These are phyloP conservation scores for Pelargonium myrrhifolium DNA, from an alignment of 441 rosid species.

Conservation along the genomic window DNA sequence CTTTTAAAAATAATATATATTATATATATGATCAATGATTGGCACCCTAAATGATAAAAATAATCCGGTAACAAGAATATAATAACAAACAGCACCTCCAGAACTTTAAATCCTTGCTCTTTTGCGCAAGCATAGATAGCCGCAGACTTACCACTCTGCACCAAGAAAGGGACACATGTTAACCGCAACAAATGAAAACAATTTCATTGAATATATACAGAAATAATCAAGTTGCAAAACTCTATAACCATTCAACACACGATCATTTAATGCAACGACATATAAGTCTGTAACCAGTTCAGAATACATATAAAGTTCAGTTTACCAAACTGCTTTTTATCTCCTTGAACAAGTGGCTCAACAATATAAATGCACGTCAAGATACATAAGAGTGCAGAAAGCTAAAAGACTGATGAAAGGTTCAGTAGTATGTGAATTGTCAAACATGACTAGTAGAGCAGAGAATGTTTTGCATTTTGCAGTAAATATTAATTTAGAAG, in stretches of 20 bases:
- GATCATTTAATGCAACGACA: neutral
- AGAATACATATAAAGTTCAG: neutral
- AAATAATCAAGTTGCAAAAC: neutral
- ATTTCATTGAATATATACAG: conserved; percentile 3
- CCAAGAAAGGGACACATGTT: conserved; percentile 12
- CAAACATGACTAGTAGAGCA: neutral
- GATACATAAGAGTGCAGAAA: neutral
- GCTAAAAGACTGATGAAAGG: neutral
- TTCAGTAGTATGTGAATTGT: neutral
- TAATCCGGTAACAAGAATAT: conserved; percentile 14
- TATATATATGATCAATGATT: neutral
- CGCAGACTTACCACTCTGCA: conserved; percentile 96
- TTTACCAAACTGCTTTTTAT: neutral
- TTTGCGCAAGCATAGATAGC: conserved; percentile 87
- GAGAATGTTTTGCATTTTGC: neutral
- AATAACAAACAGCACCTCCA: conserved; percentile 55
- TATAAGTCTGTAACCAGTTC: neutral
- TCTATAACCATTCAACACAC: neutral
- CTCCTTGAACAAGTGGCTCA: neutral
- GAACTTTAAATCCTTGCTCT: conserved; percentile 79
- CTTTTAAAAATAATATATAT: neutral
- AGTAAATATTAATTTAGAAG: neutral
- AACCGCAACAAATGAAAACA: conserved; percentile 11
- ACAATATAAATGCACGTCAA: neutral
- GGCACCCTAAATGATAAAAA: conserved; percentile 8